phyloP scores from a whole-genome alignment of 2,329 filamentous ascomycete species.

The Tolypocladium cylindrosporum region DNA sequence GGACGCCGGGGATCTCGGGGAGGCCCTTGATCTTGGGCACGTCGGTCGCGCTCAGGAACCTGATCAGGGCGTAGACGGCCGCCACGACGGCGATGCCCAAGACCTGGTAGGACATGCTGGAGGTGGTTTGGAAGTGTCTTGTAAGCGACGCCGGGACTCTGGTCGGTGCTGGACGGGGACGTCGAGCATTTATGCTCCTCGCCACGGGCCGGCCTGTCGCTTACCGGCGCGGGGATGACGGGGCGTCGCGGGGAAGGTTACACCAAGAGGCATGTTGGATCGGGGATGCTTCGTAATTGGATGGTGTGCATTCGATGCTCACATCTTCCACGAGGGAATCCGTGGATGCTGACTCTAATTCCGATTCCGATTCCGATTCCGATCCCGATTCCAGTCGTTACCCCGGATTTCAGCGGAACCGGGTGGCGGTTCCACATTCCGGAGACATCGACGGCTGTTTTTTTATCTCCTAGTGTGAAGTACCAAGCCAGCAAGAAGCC shows the following conservation, averaged over 20 bases:
- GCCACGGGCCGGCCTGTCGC: too few species aligned
- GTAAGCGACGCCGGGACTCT: not conserved
- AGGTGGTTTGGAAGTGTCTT: not conserved
- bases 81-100: slow-evolving; percentile 8
- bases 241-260: not conserved
- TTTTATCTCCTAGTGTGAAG: too few species aligned
- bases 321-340: too few species aligned
- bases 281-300: too few species aligned
- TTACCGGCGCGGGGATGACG: too few species aligned
- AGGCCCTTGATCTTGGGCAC: slow-evolving; percentile 50
- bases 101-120: slow-evolving; percentile 9
- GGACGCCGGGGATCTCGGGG: slow-evolving; percentile 51
- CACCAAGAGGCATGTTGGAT: not conserved
- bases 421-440: too few species aligned
- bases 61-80: slow-evolving; percentile 13
- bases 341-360: not conserved
- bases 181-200: not conserved
- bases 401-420: not conserved
- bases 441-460: not conserved
- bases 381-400: not conserved
- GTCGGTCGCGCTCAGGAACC: slow-evolving; percentile 38
- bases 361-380: not conserved
- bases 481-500: too few species aligned
- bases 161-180: not conserved
- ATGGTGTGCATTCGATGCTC: too few species aligned